A percentile compares a stretch with the other conserved stretches of the same genome.
These are phyloP conservation scores for Aspergillus glaucus DNA, from an alignment of 2,329 filamentous ascomycete species.

Conservation along the genomic window DNA sequence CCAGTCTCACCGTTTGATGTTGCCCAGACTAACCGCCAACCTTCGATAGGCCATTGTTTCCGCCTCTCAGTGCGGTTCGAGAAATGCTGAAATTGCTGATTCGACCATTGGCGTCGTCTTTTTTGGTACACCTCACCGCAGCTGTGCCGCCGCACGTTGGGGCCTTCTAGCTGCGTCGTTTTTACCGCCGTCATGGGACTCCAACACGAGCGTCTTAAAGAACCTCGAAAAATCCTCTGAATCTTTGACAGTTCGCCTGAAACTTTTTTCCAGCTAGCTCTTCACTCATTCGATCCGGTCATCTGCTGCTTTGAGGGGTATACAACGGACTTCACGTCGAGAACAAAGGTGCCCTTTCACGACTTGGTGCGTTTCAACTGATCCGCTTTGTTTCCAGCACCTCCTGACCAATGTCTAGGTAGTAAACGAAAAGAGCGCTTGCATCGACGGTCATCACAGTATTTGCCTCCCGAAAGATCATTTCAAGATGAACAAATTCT, in stretches of 20 bases:
- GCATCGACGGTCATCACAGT: background rate
- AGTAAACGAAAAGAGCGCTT: background rate
- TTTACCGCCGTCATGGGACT: background rate
- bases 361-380: too few species aligned
- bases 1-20: background rate
- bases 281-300: background rate
- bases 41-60: background rate
- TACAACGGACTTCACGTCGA: background rate
- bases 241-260: background rate
- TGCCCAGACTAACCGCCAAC: background rate
- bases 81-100: background rate
- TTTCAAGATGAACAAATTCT: background rate
- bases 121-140: background rate
- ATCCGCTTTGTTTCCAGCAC: background rate
- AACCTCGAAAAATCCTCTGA: background rate
- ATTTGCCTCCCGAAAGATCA: background rate
- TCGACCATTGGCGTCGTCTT: background rate
- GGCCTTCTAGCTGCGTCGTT: background rate
- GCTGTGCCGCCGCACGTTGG: background rate
- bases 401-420: background rate
- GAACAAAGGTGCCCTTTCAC: too few species aligned
- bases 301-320: background rate
- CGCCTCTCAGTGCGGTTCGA: background rate
- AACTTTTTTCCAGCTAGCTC: background rate
- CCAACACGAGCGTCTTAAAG: background rate